Evolutionary conservation across 148 eudicot genomes (phyloP).

Genomic region (Cornus kousa): DNA sequence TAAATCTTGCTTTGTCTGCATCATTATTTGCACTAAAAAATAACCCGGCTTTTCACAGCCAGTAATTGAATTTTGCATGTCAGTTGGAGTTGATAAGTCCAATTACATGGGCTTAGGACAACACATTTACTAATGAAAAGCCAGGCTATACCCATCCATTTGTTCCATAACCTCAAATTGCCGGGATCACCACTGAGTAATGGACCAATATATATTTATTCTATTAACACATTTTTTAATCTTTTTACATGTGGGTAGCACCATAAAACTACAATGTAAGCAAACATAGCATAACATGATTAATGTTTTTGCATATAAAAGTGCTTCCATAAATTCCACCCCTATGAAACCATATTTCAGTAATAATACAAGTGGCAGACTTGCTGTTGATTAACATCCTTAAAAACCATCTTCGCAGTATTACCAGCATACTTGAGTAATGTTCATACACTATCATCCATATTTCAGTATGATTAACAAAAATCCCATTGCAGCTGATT

Average conservation of each 20-base stretch:
- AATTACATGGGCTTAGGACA: no score
- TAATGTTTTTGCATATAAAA: not conserved
- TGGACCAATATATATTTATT: not conserved
- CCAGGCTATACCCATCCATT: not conserved
- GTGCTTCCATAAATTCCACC: not conserved
- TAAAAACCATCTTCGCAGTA: not conserved
- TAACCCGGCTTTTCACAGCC: no score
- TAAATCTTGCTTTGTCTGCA: not conserved
- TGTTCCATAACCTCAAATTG: not conserved
- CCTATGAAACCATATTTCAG: no score
- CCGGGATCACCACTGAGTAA: not conserved
- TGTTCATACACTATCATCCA: not conserved
- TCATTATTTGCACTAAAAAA: no score
- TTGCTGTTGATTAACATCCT: no score
- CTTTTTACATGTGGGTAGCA: not conserved
- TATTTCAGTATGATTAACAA: not conserved
- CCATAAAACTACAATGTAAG: not conserved
- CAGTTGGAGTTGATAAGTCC: not conserved
- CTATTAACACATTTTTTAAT: not conserved
- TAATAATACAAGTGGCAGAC: no score
- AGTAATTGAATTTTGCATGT: no score
- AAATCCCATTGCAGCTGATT: conserved; percentile 41
- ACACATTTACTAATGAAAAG: not conserved
- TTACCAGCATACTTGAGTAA: not conserved
- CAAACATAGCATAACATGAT: not conserved